Evolutionary conservation across 306 rosid species (phyloP), one percentile per base, ranked within the genome.

Genomic region (Malus sieversii): DNA sequence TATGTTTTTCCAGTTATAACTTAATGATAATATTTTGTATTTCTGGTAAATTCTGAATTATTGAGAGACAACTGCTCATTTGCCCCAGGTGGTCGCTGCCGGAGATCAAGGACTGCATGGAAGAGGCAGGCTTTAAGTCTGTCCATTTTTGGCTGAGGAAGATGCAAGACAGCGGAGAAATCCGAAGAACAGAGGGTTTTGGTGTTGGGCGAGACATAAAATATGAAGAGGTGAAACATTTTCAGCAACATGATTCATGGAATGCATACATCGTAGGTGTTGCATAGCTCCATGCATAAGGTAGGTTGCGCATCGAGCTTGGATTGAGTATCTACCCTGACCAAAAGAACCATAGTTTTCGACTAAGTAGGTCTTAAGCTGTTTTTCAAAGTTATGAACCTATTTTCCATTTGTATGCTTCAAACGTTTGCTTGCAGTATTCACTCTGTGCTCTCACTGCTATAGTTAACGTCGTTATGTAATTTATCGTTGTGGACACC

Each of bases 251-350:
- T 71, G 96, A 91, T 78, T 85, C 96, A 30, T 94, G 97, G 97
- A 94, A 72, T 84, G 98, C 98, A 33, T 94, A 91, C 80, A 89
- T 94, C 13, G 85, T 94, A 55, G 98, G 91, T 33, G 90, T 94
- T 81, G 86, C 83, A 2, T 94, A 88, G 84, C 77, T 77, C 71
- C 78, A 40, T 69, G 69, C 70, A 67, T 32, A 74, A 25, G 19
- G 58, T 59, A 73, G 60, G 57, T 40, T 73, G 1, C 6, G 22
- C 2, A 13, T 52, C 42, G 18, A 12, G 45, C 25, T 45, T 72
- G 63, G 30, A 15, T 60, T 60, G 14, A 53, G 19, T 44, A 10
- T 11, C 48, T 44, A 44, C 4, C 48, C 48, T 1, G 15, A 2
- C 48, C 15, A 44, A 44, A 44, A 44, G 48, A 44, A 3, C 48